Evolutionary conservation across 192 early-diverging fungal species (phyloP).

Genomic region (Tieghemiomyces parasiticus): DNA sequence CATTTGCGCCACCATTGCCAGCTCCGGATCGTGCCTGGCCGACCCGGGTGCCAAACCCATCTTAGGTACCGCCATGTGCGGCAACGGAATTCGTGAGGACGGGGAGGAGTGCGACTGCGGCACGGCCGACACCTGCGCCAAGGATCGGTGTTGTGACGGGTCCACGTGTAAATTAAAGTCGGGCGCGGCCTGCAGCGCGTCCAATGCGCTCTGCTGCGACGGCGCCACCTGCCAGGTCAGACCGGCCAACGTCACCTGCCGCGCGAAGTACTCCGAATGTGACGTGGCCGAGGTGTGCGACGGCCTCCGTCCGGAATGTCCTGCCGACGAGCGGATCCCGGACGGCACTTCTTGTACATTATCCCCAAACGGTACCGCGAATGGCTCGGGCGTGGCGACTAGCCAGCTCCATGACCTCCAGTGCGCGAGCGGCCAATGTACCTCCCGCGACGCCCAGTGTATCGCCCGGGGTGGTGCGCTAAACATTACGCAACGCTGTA

Average conservation of each 20-base stretch:
- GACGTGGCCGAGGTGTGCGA: conserved; percentile 66
- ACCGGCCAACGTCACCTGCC: conserved; percentile 44
- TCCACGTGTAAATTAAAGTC: conserved; percentile 63
- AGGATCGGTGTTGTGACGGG: conserved; percentile 69
- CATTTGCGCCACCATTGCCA: conserved; percentile 29
- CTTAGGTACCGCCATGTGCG: conserved; percentile 61
- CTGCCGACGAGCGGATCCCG: conserved; percentile 39
- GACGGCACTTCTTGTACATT: conserved; percentile 63
- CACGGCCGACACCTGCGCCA: conserved; percentile 44
- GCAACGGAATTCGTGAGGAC: conserved; percentile 79
- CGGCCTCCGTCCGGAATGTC: conserved; percentile 55
- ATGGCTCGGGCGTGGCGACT: conserved; percentile 12
- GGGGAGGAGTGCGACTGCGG: conserved; percentile 92
- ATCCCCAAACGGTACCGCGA: no score
- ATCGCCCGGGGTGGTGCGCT: conserved; percentile 32
- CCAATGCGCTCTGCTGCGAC: conserved; percentile 71
- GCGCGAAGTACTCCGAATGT: conserved; percentile 59
- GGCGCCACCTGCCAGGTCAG: conserved; percentile 50
- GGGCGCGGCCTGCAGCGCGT: conserved; percentile 63
- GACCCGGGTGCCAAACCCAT: conserved; percentile 23
- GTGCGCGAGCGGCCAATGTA: conserved; percentile 60
- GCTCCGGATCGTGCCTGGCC: conserved; percentile 22
- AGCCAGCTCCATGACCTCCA: no score
- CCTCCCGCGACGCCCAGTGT: conserved; percentile 55
- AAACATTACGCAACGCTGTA: conserved; percentile 37